phyloP scores from a whole-genome alignment of 139 green algal species.

The Coelastrella sp. region DNA sequence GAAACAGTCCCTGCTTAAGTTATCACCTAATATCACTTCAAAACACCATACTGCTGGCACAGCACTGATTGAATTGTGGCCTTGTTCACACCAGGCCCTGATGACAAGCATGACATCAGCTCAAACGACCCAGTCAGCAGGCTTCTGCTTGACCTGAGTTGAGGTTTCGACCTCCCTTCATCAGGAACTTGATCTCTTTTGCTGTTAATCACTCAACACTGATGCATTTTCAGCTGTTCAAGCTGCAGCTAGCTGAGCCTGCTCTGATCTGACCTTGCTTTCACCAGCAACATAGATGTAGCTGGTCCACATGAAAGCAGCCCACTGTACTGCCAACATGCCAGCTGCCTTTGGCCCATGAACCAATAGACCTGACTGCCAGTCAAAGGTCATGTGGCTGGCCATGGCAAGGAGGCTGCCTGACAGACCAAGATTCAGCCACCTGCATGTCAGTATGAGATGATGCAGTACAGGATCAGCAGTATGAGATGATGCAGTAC shows the following conservation, averaged over 20 bases:
- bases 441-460: conserved; percentile 1
- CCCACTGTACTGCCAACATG: conserved; percentile 28
- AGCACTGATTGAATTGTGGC: no score
- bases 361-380: conserved; percentile 13
- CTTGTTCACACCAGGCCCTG: no score
- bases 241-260: not conserved
- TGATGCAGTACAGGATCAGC: no score
- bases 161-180: no score
- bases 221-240: not conserved
- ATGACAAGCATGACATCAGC: no score
- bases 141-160: no score
- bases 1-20: no score
- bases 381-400: conserved; percentile 24
- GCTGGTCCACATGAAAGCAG: conserved; percentile 7
- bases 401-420: not conserved
- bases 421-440: conserved; percentile 15
- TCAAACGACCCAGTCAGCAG: no score
- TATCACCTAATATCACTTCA: no score
- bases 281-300: conserved; percentile 35
- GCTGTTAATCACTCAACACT: not conserved
- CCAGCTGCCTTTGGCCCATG: not conserved
- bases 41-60: no score
- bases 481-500: no score
- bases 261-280: not conserved
- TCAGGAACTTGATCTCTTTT: no score